Conservation (phyloP, 768 basidiomycete genomes). For the Dioszegia aurantiaca region DNA sequence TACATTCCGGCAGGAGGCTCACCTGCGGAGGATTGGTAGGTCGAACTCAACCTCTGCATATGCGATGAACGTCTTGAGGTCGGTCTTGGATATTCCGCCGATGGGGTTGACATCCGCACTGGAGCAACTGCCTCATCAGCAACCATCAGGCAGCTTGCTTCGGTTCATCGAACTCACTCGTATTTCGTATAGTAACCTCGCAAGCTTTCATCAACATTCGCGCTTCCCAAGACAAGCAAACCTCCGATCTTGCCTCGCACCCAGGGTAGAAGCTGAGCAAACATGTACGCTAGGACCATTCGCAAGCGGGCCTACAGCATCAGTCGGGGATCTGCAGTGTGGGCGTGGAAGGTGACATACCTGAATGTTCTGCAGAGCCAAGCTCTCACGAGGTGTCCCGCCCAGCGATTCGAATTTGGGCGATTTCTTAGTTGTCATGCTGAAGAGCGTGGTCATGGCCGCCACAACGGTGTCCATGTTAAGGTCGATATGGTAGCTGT, state of each 20-base stretch:
- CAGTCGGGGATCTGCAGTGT: neutral
- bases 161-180: conserved; percentile 62
- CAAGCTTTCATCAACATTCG: conserved; percentile 97
- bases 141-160: neutral
- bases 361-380: conserved; percentile 97
- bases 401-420: conserved; percentile 83
- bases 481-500: conserved; percentile 85
- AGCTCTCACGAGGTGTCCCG: conserved; percentile 80
- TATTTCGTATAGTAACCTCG: conserved; percentile 98
- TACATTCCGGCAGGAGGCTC: too few species aligned
- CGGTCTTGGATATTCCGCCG: conserved; percentile 95
- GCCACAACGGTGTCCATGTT: conserved; percentile 94
- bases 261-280: conserved; percentile 92
- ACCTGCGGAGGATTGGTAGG: conserved; percentile 78
- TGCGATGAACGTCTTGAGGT: conserved; percentile 90
- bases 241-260: conserved; percentile 79
- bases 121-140: conserved; percentile 36
- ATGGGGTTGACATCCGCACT: conserved; percentile 97
- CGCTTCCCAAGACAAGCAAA: conserved; percentile 90
- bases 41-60: conserved; percentile 76
- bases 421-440: conserved; percentile 69
- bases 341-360: conserved; percentile 55
- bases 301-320: conserved; percentile 70
- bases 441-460: conserved; percentile 76
- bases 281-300: conserved; percentile 92